Conservation (phyloP, 345 rosid species). For the Brassica napus region DNA sequence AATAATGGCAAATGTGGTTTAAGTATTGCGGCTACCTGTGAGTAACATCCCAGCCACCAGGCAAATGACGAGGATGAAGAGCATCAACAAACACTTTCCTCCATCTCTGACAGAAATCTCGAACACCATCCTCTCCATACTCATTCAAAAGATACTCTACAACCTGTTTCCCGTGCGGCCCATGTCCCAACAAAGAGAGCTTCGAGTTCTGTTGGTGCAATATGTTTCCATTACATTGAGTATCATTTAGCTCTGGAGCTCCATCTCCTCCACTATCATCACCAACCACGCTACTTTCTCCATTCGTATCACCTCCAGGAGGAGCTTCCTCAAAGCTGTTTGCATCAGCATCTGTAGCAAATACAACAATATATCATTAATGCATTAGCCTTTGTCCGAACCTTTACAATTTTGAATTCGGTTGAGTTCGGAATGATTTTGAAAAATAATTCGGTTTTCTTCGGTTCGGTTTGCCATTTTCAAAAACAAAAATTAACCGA, state of each 20-base stretch:
- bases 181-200: constrained; percentile 87
- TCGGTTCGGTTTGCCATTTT: too few species aligned
- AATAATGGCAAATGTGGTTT: neutral
- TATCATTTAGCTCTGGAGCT: constrained; percentile 31
- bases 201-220: constrained; percentile 55
- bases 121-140: constrained; percentile 73
- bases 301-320: constrained; percentile 28
- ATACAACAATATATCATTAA: constrained; percentile 10
- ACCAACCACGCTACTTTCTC: constrained; percentile 31
- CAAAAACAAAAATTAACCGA: too few species aligned
- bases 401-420: neutral
- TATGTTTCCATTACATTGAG: constrained; percentile 37
- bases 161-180: constrained; percentile 90
- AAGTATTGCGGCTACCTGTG: constrained; percentile 45
- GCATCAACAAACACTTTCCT: constrained; percentile 89
- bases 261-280: constrained; percentile 41
- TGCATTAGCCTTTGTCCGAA: constrained; percentile 19
- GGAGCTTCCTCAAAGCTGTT: constrained; percentile 15
- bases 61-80: constrained; percentile 74
- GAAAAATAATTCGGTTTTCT: too few species aligned
- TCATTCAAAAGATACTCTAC: constrained; percentile 66
- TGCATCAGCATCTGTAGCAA: constrained; percentile 23
- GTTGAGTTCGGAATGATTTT: too few species aligned
- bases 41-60: constrained; percentile 87
- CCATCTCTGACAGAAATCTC: constrained; percentile 87